These are phyloP conservation scores for Dictyostelium capitatum DNA, from an alignment of 78 protist species.

Conservation along the genomic window DNA sequence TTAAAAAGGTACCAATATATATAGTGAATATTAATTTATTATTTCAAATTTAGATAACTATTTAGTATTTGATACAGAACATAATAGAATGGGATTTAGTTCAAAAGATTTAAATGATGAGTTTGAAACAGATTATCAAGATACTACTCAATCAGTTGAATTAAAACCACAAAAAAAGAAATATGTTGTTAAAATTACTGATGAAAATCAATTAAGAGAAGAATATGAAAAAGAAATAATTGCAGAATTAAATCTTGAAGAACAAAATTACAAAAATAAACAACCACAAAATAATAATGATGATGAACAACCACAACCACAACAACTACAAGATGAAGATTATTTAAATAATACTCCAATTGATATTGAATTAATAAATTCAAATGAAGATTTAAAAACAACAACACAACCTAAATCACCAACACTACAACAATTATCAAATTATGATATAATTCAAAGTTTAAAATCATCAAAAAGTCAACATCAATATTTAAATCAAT, in stretches of 20 bases:
- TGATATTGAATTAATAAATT: too few relatives aligned
- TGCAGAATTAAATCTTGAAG: neutral
- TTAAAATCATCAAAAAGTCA: too few relatives aligned
- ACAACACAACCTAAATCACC: too few relatives aligned
- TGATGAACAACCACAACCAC: too few relatives aligned
- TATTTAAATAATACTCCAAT: too few relatives aligned
- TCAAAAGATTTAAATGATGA: neutral
- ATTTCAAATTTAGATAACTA: conserved; percentile 22
- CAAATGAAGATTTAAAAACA: too few relatives aligned
- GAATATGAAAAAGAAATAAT: neutral
- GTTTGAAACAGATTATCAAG: neutral
- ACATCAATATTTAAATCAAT: too few relatives aligned
- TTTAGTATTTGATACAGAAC: conserved; percentile 75
- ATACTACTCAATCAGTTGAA: neutral
- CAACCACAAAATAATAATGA: too few relatives aligned
- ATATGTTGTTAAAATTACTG: neutral
- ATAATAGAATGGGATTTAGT: conserved; percentile 76
- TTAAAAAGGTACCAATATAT: neutral
- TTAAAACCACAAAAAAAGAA: neutral
- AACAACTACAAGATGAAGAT: too few relatives aligned
- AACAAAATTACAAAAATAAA: neutral
- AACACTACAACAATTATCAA: too few relatives aligned
- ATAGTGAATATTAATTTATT: neutral
- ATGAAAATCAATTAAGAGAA: conserved; percentile 3
- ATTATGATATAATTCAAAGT: too few relatives aligned